Base-by-base conservation (phyloP, 2,329 filamentous ascomycete genomes). In the Diaporthe sp. region DNA sequence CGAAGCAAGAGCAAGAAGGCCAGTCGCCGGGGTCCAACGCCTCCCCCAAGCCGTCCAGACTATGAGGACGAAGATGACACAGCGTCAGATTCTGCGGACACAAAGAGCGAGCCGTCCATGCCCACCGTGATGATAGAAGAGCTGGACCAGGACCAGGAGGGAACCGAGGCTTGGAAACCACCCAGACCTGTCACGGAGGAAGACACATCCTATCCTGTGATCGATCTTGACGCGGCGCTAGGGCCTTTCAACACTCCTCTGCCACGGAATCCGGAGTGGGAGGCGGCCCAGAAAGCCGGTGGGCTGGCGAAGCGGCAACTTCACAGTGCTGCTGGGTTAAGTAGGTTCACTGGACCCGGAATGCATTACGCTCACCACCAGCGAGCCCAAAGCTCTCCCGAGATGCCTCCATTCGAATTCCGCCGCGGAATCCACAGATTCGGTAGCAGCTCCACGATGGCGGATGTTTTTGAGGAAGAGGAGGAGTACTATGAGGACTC, bases 211-310 rank as follows among this genome's bases (percentile, higher is more conserved):
- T 94, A 92, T 80, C 92, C 94, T 10, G 93, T 98, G 82, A 97
- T 99, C 77, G 97, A 99, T 82, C 86, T 99, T 55, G 97, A 99
- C 84, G 96, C 96, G 25, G 97, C 96, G 35, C 88, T 98, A 1
- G 96, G 95, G 2, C 95, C 96, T 0, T 97, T 98, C 83, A 97
- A 97, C 79, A 97, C 95, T 0, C 94, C 94, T 35, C 86, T 92
- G 2, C 86, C 86, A 42, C 87, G 87, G 15, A 92, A 92, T 74
- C 86, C 89, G 3, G 91, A 92, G 75, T 93, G 92, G 88, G 91
- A 93, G 76, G 90, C 91, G 2, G 92, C 91, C 10, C 91, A 93
- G 77, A 87, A 87, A 74, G 87, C 88, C 1, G 88, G 89, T 9
- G 87, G 87, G 9, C 84, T 86, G n/a, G 84, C 87, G 50, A 91